Evolutionary conservation across 768 basidiomycete genomes (phyloP).

Genomic region (Agrocybe praecox): DNA sequence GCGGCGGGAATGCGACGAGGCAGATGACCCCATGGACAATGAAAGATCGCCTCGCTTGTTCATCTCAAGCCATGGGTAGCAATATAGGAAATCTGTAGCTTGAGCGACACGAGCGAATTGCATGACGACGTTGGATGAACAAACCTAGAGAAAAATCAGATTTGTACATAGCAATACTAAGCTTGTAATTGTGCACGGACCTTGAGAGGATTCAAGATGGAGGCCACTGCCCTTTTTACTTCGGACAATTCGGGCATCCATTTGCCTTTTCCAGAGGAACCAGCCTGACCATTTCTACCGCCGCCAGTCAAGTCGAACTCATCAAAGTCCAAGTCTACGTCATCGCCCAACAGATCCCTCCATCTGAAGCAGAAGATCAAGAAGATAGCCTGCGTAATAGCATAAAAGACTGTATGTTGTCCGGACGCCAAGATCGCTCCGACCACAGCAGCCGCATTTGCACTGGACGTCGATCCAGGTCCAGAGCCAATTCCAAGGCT

Average conservation of each 20-base stretch:
- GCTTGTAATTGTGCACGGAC: constrained; percentile 37
- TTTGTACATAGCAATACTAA: not conserved
- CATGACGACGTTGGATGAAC: constrained; percentile 85
- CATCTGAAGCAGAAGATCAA: constrained; percentile 98
- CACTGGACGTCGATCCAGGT: constrained; percentile 3
- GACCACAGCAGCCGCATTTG: constrained; percentile 14
- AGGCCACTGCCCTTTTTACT: constrained; percentile 78
- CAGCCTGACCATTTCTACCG: not conserved
- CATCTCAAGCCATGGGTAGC: constrained; percentile 89
- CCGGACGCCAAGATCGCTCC: constrained; percentile 26
- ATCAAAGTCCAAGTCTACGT: constrained; percentile 21
- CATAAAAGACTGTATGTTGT: constrained; percentile 85
- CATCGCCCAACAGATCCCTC: constrained; percentile 75
- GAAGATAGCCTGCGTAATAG: constrained; percentile 89
- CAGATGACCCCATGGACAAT: constrained; percentile 15
- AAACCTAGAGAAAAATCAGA: constrained; percentile 54
- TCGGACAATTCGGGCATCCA: constrained; percentile 87
- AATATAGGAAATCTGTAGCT: constrained; percentile 90
- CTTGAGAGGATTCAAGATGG: constrained; percentile 88
- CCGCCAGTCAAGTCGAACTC: not conserved
- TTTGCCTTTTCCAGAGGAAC: constrained; percentile 42
- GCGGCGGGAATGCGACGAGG: constrained; percentile 20
- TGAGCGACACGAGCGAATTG: constrained; percentile 96
- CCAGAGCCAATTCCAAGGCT: constrained; percentile 28
- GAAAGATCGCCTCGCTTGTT: constrained; percentile 72